phyloP scores from a whole-genome alignment of 306 rosid genomes.

The Sphenostylis stenocarpa region DNA sequence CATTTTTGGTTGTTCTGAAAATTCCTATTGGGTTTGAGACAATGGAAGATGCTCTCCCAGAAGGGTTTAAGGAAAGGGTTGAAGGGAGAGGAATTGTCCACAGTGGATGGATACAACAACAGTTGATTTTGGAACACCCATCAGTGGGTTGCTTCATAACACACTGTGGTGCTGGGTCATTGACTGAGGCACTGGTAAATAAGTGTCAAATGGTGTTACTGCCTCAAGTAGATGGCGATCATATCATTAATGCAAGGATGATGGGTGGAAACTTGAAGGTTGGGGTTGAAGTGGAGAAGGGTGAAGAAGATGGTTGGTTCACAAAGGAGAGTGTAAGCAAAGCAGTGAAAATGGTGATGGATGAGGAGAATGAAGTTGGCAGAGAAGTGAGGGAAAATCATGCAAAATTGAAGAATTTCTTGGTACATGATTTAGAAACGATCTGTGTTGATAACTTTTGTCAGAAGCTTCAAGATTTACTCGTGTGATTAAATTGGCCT shows the following conservation, averaged over 20 bases:
- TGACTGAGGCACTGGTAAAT: slow-evolving; percentile 48
- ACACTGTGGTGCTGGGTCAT: slow-evolving; percentile 67
- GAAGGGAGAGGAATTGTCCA: slow-evolving; percentile 38
- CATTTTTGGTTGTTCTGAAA: neutral
- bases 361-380: slow-evolving; percentile 40
- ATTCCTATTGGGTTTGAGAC: neutral
- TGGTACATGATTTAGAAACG: slow-evolving; percentile 14
- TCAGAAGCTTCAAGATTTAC: slow-evolving; percentile 19
- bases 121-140: slow-evolving; percentile 49
- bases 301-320: slow-evolving; percentile 58
- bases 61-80: slow-evolving; percentile 38
- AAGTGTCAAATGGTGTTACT: slow-evolving; percentile 54
- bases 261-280: slow-evolving; percentile 29
- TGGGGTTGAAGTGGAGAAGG: slow-evolving; percentile 61
- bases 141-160: slow-evolving; percentile 75
- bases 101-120: slow-evolving; percentile 72
- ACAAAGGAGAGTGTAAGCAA: slow-evolving; percentile 45
- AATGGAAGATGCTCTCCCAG: slow-evolving; percentile 26
- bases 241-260: slow-evolving; percentile 43
- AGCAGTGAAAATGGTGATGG: slow-evolving; percentile 50
- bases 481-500: too few species aligned
- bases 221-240: slow-evolving; percentile 38
- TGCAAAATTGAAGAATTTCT: slow-evolving; percentile 34
- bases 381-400: slow-evolving; percentile 42
- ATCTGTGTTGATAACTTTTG: slow-evolving; percentile 32